A percentile compares a stretch with the other conserved stretches of the same genome.
Evolutionary conservation across 1,284 basidiomycete genomes (phyloP).

Genomic region (Cryptococcus amylolentus): DNA sequence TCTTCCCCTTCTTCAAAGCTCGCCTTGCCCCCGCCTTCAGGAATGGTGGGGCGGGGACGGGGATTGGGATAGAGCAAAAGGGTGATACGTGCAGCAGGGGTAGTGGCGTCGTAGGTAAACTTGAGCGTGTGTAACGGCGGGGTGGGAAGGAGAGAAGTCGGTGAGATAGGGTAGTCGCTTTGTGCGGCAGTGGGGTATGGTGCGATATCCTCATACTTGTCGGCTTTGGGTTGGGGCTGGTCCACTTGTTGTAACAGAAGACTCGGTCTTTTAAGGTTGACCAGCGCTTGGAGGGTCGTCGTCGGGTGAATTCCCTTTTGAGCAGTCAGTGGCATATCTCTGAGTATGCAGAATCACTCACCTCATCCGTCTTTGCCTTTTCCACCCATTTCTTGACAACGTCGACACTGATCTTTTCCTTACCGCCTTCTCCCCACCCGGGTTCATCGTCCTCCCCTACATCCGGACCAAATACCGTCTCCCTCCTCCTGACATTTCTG

Average conservation of each 20-base stretch:
- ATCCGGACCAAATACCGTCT: conserved; percentile 68
- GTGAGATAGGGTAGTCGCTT: conserved; percentile 41
- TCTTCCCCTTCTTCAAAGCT: conserved; percentile 8
- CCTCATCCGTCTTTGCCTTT: conserved; percentile 69
- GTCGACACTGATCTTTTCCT: conserved; percentile 64
- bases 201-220: conserved; percentile 32
- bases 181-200: conserved; percentile 44
- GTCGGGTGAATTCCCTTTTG: conserved; percentile 69
- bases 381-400: conserved; percentile 75
- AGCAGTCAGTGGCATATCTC: neutral
- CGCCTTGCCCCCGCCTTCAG: conserved; percentile 19
- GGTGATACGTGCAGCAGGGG: conserved; percentile 71
- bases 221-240: neutral
- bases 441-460: conserved; percentile 58
- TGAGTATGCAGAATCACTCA: conserved; percentile 40
- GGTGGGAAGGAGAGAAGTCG: conserved; percentile 14
- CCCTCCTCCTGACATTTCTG: conserved; percentile 52
- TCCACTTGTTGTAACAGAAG: conserved; percentile 63
- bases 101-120: conserved; percentile 84
- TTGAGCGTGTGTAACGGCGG: conserved; percentile 64
- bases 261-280: conserved; percentile 86
- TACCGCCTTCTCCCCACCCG: conserved; percentile 38
- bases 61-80: conserved; percentile 67
- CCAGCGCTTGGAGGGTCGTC: conserved; percentile 82
- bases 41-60: conserved; percentile 52